Base-by-base conservation (phyloP, 768 basidiomycete species). In the Panellus pusillus region DNA sequence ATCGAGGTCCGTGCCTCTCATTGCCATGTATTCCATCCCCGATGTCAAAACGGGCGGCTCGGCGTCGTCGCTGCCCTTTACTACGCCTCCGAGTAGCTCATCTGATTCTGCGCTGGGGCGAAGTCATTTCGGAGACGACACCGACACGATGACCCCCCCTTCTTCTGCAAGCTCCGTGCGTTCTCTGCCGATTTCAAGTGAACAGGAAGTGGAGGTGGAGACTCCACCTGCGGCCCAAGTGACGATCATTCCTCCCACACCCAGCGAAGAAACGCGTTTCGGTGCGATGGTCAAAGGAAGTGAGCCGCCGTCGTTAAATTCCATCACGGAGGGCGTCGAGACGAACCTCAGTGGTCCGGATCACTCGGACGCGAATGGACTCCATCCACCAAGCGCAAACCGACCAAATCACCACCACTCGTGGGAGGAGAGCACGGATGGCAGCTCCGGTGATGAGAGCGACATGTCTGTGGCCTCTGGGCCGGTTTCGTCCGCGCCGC, bases 391-490 rank as follows among this genome's bases (percentile, higher is more conserved):
- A 2, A 35, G 2, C 32, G 32, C 32, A 14, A 35, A 14, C 32
- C 49, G 36, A 37, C 39, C 42, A 6, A 19, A 45, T 15, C 53
- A 56, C 20, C 59, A 46, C n/a, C 44, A 58, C 18, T 20, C 27
- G 31, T 54, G 56, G 15, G 50, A 54, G 15, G 68, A 69, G 36
- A 65, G 53, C 51, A 58, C 60, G 9, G 71, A 70, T 40, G 74
- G 74, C n/a, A 74, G 73, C 50, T 76, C 75, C 1, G 75, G 67
- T 12, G 70, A 69, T 27, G 77, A 77, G 61, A 79, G 75, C 50
- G 78, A 79, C 24, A 44, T 45, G 40, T 61, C 59, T 8, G 54
- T 37, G 14, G 15, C 56, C 6, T 58, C 57, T 14, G 50, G 28
- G 39, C 38, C 44, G 24, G 18, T 37, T 8, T 54, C 51, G 14